phyloP scores from a whole-genome alignment of 805 yeast species.

The Tetrapisispora phaffii region DNA sequence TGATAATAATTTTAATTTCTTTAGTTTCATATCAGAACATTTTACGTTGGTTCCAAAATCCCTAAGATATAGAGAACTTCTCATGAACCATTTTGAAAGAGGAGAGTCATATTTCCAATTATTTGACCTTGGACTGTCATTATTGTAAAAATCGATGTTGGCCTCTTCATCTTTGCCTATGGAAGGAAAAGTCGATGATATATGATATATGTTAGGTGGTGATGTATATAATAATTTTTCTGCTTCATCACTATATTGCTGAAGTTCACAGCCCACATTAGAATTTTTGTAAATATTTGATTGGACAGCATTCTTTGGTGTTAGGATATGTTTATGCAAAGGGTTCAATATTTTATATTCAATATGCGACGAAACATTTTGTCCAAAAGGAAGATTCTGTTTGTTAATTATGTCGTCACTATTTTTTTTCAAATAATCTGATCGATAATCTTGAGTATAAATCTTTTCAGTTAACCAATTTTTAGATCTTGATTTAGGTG shows the following conservation, averaged over 20 bases:
- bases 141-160: not conserved
- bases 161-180: not conserved
- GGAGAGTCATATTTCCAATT: constrained; percentile 29
- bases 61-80: constrained; percentile 22
- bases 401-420: constrained; percentile 2
- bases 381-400: constrained; percentile 9
- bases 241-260: constrained; percentile 8
- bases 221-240: constrained; percentile 17
- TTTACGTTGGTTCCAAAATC: constrained; percentile 8
- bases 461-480: constrained; percentile 6
- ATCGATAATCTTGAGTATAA: not conserved
- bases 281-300: constrained; percentile 1
- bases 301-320: constrained; percentile 13
- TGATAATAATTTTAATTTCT: constrained; percentile 20
- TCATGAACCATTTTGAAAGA: constrained; percentile 27
- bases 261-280: not conserved
- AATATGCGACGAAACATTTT: constrained; percentile 12
- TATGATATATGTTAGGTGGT: constrained; percentile 22
- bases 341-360: constrained; percentile 15
- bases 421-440: not conserved
- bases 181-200: constrained; percentile 15
- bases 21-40: constrained; percentile 21
- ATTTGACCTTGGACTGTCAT: not conserved
- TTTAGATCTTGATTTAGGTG: not conserved
- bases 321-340: constrained; percentile 10